phyloP scores from a whole-genome alignment of 2,329 filamentous ascomycete genomes.

The Fusarium paranaense region DNA sequence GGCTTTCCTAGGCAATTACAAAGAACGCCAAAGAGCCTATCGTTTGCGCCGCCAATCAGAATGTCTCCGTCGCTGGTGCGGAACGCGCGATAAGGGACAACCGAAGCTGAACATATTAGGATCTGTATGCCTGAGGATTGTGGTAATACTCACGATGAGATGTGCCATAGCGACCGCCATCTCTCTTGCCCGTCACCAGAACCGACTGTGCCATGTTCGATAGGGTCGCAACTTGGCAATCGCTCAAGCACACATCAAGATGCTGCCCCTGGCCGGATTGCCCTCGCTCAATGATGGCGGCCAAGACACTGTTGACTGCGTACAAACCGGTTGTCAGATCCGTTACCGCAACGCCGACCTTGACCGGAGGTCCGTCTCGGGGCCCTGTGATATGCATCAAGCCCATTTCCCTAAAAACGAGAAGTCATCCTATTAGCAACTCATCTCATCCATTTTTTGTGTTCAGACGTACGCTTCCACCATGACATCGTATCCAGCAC shows the following conservation, averaged over 20 bases:
- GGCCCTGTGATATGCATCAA: constrained; percentile 97
- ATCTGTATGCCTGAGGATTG: constrained; percentile 19
- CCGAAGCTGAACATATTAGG: constrained; percentile 73
- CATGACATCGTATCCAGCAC: constrained; percentile 98
- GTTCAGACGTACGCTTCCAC: constrained; percentile 74
- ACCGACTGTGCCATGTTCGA: constrained; percentile 93
- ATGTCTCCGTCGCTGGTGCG: constrained; percentile 75
- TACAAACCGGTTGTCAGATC: constrained; percentile 95
- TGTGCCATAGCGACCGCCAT: constrained; percentile 91
- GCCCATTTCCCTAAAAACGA: constrained; percentile 75
- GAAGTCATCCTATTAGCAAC: background rate
- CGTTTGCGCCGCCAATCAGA: constrained; percentile 76
- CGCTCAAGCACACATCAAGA: constrained; percentile 88
- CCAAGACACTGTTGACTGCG: constrained; percentile 93
- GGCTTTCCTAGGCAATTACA: constrained; percentile 67
- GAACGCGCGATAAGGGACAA: constrained; percentile 92
- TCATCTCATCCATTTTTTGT: background rate
- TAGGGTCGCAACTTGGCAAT: constrained; percentile 94
- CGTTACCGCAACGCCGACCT: constrained; percentile 95
- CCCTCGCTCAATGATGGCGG: constrained; percentile 79
- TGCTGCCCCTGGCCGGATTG: constrained; percentile 86
- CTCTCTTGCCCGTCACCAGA: constrained; percentile 85
- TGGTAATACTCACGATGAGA: constrained; percentile 76
- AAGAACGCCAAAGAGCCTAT: constrained; percentile 73
- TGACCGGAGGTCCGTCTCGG: constrained; percentile 88